A percentile compares a stretch with the other conserved stretches of the same genome.
These are phyloP conservation scores for Turritis glabra DNA, from an alignment of 345 rosid genomes.

Conservation along the genomic window DNA sequence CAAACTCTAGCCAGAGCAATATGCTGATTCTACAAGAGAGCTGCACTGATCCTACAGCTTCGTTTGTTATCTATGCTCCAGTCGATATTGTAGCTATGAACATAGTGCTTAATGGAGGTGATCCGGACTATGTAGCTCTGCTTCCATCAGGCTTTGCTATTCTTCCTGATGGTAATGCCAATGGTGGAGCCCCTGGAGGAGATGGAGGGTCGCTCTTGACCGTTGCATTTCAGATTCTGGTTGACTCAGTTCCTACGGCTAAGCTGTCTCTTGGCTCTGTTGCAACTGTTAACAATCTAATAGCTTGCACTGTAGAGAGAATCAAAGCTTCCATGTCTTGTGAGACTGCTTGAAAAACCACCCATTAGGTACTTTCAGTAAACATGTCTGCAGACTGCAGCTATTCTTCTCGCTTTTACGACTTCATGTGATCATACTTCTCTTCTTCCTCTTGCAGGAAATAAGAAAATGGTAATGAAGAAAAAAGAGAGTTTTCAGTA, in stretches of 20 bases:
- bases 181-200: slow-evolving; percentile 36
- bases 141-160: slow-evolving; percentile 82
- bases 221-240: slow-evolving; percentile 93
- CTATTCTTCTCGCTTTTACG: neutral
- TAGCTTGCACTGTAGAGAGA: slow-evolving; percentile 91
- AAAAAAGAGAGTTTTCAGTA: slow-evolving; percentile 22
- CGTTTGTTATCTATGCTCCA: slow-evolving; percentile 73
- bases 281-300: slow-evolving; percentile 92
- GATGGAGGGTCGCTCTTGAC: slow-evolving; percentile 79
- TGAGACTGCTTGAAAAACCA: slow-evolving; percentile 47
- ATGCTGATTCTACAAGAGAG: slow-evolving; percentile 81
- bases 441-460: slow-evolving; percentile 27
- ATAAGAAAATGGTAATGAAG: neutral
- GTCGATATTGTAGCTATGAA: slow-evolving; percentile 77
- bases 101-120: slow-evolving; percentile 70
- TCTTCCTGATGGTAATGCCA: slow-evolving; percentile 60
- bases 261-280: slow-evolving; percentile 92
- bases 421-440: neutral
- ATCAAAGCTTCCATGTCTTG: slow-evolving; percentile 75
- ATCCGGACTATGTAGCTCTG: slow-evolving; percentile 69
- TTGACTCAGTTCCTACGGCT: slow-evolving; percentile 91
- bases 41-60: slow-evolving; percentile 59
- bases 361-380: slow-evolving; percentile 24
- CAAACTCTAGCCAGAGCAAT: slow-evolving; percentile 77
- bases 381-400: too few relatives aligned